phyloP scores from a whole-genome alignment of 768 basidiomycete genomes.

The Boletus rubropictus region DNA sequence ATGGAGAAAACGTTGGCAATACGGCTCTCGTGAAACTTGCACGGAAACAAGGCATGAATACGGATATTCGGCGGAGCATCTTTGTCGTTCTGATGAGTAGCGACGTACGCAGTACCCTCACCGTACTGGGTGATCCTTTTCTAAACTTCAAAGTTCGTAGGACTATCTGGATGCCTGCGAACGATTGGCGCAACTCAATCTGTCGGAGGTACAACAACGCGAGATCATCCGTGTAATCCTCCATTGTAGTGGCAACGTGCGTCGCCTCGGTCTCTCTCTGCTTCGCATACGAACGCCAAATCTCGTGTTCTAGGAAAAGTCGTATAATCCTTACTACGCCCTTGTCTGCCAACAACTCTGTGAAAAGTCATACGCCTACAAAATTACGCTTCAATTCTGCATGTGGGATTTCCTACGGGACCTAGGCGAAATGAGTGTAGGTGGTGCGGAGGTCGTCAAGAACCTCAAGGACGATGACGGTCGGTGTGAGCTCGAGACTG shows the following conservation, averaged over 20 bases:
- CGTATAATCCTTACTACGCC: constrained; percentile 94
- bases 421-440: constrained; percentile 77
- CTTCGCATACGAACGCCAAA: not conserved
- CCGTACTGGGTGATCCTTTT: not conserved
- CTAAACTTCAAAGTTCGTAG: constrained; percentile 36
- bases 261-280: constrained; percentile 12
- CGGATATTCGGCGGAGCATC: constrained; percentile 84
- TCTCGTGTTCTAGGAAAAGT: constrained; percentile 53
- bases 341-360: constrained; percentile 84
- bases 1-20: constrained; percentile 28
- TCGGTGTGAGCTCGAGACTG: constrained; percentile 41
- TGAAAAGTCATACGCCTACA: constrained; percentile 71
- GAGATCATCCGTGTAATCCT: constrained; percentile 91
- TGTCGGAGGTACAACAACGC: constrained; percentile 87
- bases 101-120: constrained; percentile 53
- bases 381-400: constrained; percentile 89
- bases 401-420: constrained; percentile 96
- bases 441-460: constrained; percentile 73
- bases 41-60: constrained; percentile 96
- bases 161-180: constrained; percentile 97
- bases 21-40: constrained; percentile 70
- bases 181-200: constrained; percentile 72
- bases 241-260: constrained; percentile 87
- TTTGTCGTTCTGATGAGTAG: constrained; percentile 95
- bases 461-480: constrained; percentile 43